Conservation (phyloP, 495 filamentous ascomycete species). For the Aspergillus olivimuriae region DNA sequence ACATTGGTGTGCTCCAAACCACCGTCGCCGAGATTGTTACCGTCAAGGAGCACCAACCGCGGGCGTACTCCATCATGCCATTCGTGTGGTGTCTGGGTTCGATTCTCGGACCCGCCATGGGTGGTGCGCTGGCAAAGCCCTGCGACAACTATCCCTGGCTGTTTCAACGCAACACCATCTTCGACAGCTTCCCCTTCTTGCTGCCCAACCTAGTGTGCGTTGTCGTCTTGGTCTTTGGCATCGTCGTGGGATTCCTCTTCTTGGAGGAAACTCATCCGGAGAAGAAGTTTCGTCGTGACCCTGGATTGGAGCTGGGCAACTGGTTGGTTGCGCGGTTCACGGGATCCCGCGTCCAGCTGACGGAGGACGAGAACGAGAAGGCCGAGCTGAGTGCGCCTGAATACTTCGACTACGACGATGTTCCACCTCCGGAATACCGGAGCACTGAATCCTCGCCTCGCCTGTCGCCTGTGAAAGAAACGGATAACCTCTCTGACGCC, state of each 20-base stretch:
- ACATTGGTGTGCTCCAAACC: slow-evolving; percentile 91
- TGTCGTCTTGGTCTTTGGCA: slow-evolving; percentile 65
- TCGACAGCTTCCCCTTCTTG: slow-evolving; percentile 82
- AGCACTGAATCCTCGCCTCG: slow-evolving; percentile 61
- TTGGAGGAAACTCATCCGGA: slow-evolving; percentile 92
- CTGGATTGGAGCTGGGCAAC: slow-evolving; percentile 68
- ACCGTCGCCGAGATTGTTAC: slow-evolving; percentile 91
- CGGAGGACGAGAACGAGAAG: slow-evolving; percentile 27
- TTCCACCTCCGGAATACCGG: slow-evolving; percentile 57
- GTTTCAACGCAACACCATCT: slow-evolving; percentile 68
- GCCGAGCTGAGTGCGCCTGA: slow-evolving; percentile 34
- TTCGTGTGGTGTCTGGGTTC: slow-evolving; percentile 94
- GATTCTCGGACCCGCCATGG: slow-evolving; percentile 85
- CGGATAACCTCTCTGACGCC: slow-evolving; percentile 17
- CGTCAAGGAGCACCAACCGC: slow-evolving; percentile 84
- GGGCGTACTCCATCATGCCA: slow-evolving; percentile 94
- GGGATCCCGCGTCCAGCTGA: slow-evolving; percentile 34
- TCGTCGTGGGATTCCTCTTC: slow-evolving; percentile 80
- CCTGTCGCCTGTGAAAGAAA: slow-evolving; percentile 37
- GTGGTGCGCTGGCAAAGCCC: slow-evolving; percentile 82
- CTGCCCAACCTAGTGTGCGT: slow-evolving; percentile 92
- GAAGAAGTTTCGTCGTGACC: slow-evolving; percentile 69
- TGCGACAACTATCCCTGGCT: slow-evolving; percentile 71
- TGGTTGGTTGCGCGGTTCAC: slow-evolving; percentile 53
- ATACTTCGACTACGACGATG: slow-evolving; percentile 49